Base-by-base conservation (phyloP, 2,329 filamentous ascomycete species). In the Diaporthe sp. region DNA sequence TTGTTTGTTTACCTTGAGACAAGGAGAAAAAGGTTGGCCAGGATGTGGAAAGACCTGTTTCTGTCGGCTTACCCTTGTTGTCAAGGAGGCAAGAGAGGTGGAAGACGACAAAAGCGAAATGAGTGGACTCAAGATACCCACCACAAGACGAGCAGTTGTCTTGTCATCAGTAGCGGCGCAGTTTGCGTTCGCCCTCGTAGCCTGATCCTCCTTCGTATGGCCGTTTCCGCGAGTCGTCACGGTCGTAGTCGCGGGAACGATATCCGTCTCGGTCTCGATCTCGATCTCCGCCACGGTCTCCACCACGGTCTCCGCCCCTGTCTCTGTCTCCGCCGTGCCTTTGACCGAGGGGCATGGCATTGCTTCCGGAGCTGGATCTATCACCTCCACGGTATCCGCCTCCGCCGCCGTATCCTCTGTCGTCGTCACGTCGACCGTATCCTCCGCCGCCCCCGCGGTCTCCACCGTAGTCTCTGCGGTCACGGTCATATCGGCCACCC, bases 171-270 rank as follows among this genome's bases (percentile, higher is more conserved):
- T 93, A 93, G 77, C 91, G 89, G 77, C 91, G 90, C 76, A 92
- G 82, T 83, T 93, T 93, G 74, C 90, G 85, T 67, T 91, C 90
- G 83, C 98, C 96, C 81, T 98, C 95, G 85, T 96, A 93, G 78
- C 91, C 90, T 30, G 75, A 75, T 82, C 92, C 92, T 81, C 93
- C 93, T 70, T 97, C 95, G 84, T 94, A 95, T 70, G 92, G 89
- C 82, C 92, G 91, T 87, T 94, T 90, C 82, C 90, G 84, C 84
- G 85, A 87, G 78, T 90, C 89, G 78, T 91, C 89, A 50, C 88
- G 85, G 73, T 57, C 76, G 80, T 88, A 83, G 68, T 77, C 79
- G 54, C 80, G 85, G 78, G 90, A 88, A 77, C 90, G 87, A 79
- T 89, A 87, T 76, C 85, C 87, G 78, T 77, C 79, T 52, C 80